Evolutionary conservation across 2,329 filamentous ascomycete genomes (phyloP), one percentile per base, ranked within the genome.

Genomic region (Monascus ruber): DNA sequence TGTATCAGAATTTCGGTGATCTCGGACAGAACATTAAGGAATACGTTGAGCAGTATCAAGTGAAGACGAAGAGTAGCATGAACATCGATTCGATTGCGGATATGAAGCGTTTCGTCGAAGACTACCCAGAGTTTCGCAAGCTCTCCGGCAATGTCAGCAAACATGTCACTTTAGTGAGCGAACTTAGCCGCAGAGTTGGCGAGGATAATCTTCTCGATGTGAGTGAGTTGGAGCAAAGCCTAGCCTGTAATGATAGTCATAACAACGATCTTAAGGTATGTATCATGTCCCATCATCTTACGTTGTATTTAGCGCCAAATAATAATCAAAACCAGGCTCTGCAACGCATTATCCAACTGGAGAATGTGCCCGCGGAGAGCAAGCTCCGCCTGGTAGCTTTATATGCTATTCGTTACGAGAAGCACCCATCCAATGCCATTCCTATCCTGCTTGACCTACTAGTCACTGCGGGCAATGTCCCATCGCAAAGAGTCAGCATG

Each of bases 91-190:
- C 89, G 10, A 96, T 98, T 56, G 75, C 83, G 40, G 91, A 98
- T 59, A 98, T 98, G 93, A 98, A 98, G 63, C 85, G 88, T 33
- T 98, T 98, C 53, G 93, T 98, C 40, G 91, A 98, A 62, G 91
- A 98, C 55, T 98, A 96, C 57, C 91, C 91, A 2, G 91, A 98
- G 59, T 98, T 98, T 62, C 80, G 91, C 42, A 94, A 95, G 55
- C 76, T 98, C 1, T 95, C 91, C 1, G 88, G 91, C 31, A 98
- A 98, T 51, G 91, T 98, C 39, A 96, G 88, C 66, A 98, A 98
- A 59, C 91, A 98, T 58, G 93, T 98, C 41, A 94, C 91, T 0
- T 69, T 98, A 24, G 91, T 98, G 24, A 87, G 87, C 1, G 93
- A 98, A 58, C 72, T 98, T 32, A 95, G 87, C 59, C 76, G 89